Percentiles rank a stretch among this genome's conserved stretches.
These are phyloP conservation scores for Phaeosphaeriaceae sp. DNA, from an alignment of 2,329 filamentous ascomycete genomes.

Conservation along the genomic window DNA sequence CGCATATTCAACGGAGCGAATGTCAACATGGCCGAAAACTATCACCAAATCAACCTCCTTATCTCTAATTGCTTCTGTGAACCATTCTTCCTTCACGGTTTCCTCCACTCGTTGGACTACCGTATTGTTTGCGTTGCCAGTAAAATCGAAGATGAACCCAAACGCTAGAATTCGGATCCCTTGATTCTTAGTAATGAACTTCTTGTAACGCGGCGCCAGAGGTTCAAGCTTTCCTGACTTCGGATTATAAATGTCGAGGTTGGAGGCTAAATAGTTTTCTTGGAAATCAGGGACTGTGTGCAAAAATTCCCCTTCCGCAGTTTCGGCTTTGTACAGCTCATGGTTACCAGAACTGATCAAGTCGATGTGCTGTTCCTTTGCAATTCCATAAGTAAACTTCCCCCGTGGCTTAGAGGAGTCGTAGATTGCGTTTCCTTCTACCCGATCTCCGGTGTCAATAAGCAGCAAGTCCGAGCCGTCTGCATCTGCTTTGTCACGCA, in stretches of 20 bases:
- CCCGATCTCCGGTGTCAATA: constrained; percentile 91
- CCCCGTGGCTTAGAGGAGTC: constrained; percentile 89
- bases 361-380: constrained; percentile 82
- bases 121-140: constrained; percentile 87
- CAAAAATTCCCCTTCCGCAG: constrained; percentile 78
- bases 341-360: constrained; percentile 90
- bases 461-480: constrained; percentile 84
- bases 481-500: constrained; percentile 78
- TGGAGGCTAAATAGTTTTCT: constrained; percentile 84
- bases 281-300: constrained; percentile 84
- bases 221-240: constrained; percentile 73
- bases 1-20: constrained; percentile 80
- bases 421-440: constrained; percentile 94
- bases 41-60: constrained; percentile 83
- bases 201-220: constrained; percentile 81
- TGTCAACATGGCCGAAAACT: constrained; percentile 82
- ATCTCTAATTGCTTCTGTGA: constrained; percentile 81
- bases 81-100: constrained; percentile 85
- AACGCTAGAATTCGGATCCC: constrained; percentile 85
- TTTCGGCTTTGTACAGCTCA: constrained; percentile 84
- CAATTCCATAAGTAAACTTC: constrained; percentile 85
- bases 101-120: constrained; percentile 80
- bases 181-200: constrained; percentile 90
- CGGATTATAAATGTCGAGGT: constrained; percentile 84
- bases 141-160: constrained; percentile 95